phyloP scores from a whole-genome alignment of 768 basidiomycete species.

The Termitomyces sp. region DNA sequence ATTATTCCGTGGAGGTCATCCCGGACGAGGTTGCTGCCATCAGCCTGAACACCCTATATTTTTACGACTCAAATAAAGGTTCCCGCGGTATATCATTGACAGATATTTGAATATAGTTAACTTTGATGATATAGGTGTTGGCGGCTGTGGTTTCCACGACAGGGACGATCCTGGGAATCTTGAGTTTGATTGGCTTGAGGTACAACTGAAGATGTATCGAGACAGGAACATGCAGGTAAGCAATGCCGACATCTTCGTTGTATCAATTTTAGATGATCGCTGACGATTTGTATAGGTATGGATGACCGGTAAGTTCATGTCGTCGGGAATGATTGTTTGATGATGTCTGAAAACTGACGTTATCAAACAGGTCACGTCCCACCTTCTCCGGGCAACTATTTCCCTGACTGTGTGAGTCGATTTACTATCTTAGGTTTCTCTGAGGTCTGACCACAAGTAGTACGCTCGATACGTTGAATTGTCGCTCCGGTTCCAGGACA shows the following conservation, averaged over 20 bases:
- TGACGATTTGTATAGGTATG: conserved; percentile 31
- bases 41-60: conserved; percentile 88
- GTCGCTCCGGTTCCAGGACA: conserved; percentile 81
- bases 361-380: conserved; percentile 74
- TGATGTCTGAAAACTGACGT: conserved; percentile 5
- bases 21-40: conserved; percentile 74
- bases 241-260: neutral
- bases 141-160: conserved; percentile 63
- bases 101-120: conserved; percentile 10
- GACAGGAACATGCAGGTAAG: conserved; percentile 70
- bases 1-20: conserved; percentile 78
- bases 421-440: conserved; percentile 3
- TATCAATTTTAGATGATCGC: neutral
- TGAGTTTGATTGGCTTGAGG: conserved; percentile 88
- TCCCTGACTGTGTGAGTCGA: conserved; percentile 74
- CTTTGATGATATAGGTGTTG: conserved; percentile 51
- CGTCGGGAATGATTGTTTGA: neutral
- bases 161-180: conserved; percentile 83
- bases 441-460: conserved; percentile 22
- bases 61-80: conserved; percentile 89
- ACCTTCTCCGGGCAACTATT: conserved; percentile 76
- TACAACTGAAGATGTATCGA: conserved; percentile 69
- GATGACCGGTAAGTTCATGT: conserved; percentile 35
- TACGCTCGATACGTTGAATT: conserved; percentile 72
- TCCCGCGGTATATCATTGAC: conserved; percentile 11